Percentiles rank a stretch among this genome's conserved stretches.
These are phyloP conservation scores for Sarocladiaceae sp. DNA, from an alignment of 2,329 filamentous ascomycete genomes.

Conservation along the genomic window DNA sequence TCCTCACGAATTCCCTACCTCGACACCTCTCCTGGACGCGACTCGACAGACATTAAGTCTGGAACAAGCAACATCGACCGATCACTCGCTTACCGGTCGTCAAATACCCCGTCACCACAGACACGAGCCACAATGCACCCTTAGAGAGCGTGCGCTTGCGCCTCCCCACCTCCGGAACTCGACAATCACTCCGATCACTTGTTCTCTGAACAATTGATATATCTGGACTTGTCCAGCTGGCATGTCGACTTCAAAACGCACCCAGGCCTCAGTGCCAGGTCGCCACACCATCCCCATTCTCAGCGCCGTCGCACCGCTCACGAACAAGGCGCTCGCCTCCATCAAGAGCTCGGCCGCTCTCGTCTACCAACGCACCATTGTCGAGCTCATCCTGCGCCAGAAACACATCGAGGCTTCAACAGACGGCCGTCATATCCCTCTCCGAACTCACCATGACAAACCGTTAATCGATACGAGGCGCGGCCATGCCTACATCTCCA, in stretches of 20 bases:
- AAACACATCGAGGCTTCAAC: conserved; percentile 64
- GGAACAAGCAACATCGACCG: not conserved
- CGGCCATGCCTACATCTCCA: conserved; percentile 43
- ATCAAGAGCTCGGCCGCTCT: conserved; percentile 8
- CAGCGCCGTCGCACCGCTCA: not conserved
- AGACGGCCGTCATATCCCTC: conserved; percentile 54
- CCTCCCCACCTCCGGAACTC: too few species aligned
- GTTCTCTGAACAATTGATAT: too few species aligned
- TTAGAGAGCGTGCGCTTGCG: too few species aligned
- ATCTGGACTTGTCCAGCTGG: too few species aligned
- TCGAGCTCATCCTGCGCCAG: conserved; percentile 52
- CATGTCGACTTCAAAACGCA: too few species aligned
- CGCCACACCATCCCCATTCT: too few species aligned
- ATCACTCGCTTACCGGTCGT: conserved; percentile 5
- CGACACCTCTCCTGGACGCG: not conserved
- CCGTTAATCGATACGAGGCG: conserved; percentile 44
- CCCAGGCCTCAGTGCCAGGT: too few species aligned
- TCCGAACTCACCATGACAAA: conserved; percentile 30
- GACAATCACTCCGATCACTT: too few species aligned
- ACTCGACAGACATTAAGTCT: too few species aligned
- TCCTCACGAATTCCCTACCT: too few species aligned
- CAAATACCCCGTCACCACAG: too few species aligned
- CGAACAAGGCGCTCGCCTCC: not conserved
- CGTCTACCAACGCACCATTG: conserved; percentile 32
- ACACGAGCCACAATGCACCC: too few species aligned